Evolutionary conservation across 805 yeast species (phyloP).

Genomic region (Pichia nakasei): DNA sequence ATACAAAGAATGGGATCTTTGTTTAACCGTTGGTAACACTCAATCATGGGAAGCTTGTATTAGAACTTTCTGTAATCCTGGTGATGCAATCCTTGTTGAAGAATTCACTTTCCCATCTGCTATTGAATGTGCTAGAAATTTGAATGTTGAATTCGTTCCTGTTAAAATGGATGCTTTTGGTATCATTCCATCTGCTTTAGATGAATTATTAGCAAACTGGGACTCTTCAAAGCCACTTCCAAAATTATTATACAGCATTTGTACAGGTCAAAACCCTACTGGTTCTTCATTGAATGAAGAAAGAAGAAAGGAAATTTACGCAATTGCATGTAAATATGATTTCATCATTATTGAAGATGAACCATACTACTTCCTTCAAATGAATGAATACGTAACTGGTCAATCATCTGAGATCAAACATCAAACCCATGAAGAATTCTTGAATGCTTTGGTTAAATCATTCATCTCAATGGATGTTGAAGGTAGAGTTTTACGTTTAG

Average conservation of each 20-base stretch:
- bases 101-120: conserved; percentile 72
- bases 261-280: conserved; percentile 98
- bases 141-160: conserved; percentile 56
- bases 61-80: conserved; percentile 45
- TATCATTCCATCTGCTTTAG: conserved; percentile 50
- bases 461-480: conserved; percentile 70
- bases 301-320: conserved; percentile 70
- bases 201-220: conserved; percentile 52
- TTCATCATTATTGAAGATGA: conserved; percentile 88
- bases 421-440: conserved; percentile 52
- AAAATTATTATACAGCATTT: conserved; percentile 78
- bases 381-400: conserved; percentile 62
- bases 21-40: conserved; percentile 79
- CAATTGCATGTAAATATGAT: conserved; percentile 77
- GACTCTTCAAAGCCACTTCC: conserved; percentile 52
- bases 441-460: conserved; percentile 62
- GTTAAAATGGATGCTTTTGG: conserved; percentile 60
- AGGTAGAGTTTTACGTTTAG: conserved; percentile 85
- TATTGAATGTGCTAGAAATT: conserved; percentile 56
- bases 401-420: conserved; percentile 19
- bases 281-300: conserved; percentile 75
- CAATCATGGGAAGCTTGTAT: conserved; percentile 85
- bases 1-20: conserved; percentile 65
- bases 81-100: conserved; percentile 66
- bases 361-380: conserved; percentile 94